Conservation (phyloP, 2,329 filamentous ascomycete species). For the Talaromyces sp. region DNA sequence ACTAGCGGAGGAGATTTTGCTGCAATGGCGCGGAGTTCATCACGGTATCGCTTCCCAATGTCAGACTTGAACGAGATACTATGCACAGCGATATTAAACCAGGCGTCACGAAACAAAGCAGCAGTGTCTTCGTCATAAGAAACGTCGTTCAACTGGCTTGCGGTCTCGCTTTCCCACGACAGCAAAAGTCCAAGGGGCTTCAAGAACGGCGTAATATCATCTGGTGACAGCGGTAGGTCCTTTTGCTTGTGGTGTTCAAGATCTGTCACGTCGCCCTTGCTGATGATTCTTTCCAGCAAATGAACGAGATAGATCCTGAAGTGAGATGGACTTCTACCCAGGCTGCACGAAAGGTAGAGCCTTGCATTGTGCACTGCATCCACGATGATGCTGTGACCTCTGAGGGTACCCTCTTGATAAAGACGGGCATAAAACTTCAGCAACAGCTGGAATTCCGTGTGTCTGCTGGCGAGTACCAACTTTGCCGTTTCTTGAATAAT, state of each 20-base stretch:
- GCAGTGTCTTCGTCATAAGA: conserved; percentile 61
- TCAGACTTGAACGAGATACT: conserved; percentile 75
- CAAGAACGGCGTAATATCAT: conserved; percentile 81
- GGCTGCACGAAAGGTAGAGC: conserved; percentile 68
- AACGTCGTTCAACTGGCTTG: conserved; percentile 23
- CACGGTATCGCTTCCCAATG: conserved; percentile 65
- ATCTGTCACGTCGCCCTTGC: conserved; percentile 80
- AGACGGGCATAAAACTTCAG: conserved; percentile 78
- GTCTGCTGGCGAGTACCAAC: conserved; percentile 70
- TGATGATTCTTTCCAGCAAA: conserved; percentile 79
- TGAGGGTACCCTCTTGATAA: conserved; percentile 65
- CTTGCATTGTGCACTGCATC: conserved; percentile 77
- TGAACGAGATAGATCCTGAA: conserved; percentile 81
- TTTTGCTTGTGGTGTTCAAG: conserved; percentile 67
- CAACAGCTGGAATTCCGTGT: conserved; percentile 77
- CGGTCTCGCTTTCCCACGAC: conserved; percentile 40
- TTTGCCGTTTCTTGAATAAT: conserved; percentile 79
- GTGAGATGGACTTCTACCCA: conserved; percentile 62
- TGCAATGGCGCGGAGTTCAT: conserved; percentile 78
- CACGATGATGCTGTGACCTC: conserved; percentile 62
- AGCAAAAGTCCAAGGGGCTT: conserved; percentile 83
- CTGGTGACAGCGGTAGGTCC: conserved; percentile 75
- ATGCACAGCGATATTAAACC: conserved; percentile 97
- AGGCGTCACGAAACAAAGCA: conserved; percentile 77
- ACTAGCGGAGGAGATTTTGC: conserved; percentile 83